Evolutionary conservation across 805 yeast species (phyloP).

Genomic region (Candida namnaoensis): DNA sequence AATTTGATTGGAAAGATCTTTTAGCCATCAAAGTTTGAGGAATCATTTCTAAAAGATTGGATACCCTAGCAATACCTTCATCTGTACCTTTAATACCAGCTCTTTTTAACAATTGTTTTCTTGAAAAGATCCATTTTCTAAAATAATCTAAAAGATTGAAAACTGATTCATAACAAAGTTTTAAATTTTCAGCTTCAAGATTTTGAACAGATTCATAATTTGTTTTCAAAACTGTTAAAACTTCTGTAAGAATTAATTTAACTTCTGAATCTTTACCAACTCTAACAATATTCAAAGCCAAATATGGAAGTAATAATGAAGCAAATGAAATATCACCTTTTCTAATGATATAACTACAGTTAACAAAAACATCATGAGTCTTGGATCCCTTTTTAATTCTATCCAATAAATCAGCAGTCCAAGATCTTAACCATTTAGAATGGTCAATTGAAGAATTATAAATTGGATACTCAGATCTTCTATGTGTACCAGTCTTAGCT

Average conservation of each 20-base stretch:
- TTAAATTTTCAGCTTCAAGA: slow-evolving; percentile 50
- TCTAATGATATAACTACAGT: slow-evolving; percentile 56
- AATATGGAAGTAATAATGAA: slow-evolving; percentile 69
- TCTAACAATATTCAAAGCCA: slow-evolving; percentile 52
- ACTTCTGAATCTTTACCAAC: slow-evolving; percentile 28
- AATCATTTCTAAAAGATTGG: slow-evolving; percentile 40
- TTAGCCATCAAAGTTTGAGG: slow-evolving; percentile 68
- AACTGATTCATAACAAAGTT: slow-evolving; percentile 60
- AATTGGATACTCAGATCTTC: slow-evolving; percentile 51
- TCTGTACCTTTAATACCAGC: slow-evolving; percentile 14
- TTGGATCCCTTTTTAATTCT: slow-evolving; percentile 13
- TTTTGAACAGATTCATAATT: slow-evolving; percentile 36
- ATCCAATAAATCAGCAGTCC: slow-evolving; percentile 60
- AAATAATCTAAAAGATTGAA: slow-evolving; percentile 79
- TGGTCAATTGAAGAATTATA: slow-evolving; percentile 47
- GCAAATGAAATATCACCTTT: slow-evolving; percentile 66
- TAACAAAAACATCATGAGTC: slow-evolving; percentile 39
- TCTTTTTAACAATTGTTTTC: slow-evolving; percentile 13
- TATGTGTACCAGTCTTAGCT: slow-evolving; percentile 37
- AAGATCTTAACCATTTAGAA: slow-evolving; percentile 62
- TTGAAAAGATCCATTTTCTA: slow-evolving; percentile 52
- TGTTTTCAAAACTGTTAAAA: slow-evolving; percentile 45
- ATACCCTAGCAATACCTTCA: slow-evolving; percentile 28
- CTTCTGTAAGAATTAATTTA: slow-evolving; percentile 46
- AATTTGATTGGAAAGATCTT: slow-evolving; percentile 73